Base-by-base conservation (phyloP, 1,139 yeast species). In the Waltiozyma sp. region DNA sequence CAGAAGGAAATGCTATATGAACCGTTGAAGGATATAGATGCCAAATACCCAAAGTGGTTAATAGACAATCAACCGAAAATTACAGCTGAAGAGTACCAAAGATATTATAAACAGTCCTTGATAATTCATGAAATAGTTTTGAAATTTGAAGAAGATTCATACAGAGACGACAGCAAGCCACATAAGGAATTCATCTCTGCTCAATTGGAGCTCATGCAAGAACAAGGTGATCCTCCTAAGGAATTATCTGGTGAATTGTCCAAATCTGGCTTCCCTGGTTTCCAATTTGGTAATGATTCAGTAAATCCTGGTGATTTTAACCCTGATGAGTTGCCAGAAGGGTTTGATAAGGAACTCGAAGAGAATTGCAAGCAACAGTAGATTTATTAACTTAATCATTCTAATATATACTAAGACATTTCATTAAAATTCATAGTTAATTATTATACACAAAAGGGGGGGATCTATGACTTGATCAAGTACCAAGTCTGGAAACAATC, bases 1-100 rank as follows among this genome's bases (percentile, higher is more conserved):
- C 80, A 94, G 8, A 89, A 87, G 59, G 93, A 82, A 45, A 86
- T 89, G 28, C 69, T 91, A 40, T 89, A 86, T 58, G 95, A 84
- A 52, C 96, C 97, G 2, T 74, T 91, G 64, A 83, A 80, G 56
- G 95, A 87, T 48, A 71, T 89, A 61, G 77, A 81, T 49, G 65
- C 69, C 19, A 86, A 85, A 51, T 80, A 77, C 57, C 58, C 59
- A 6, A 41, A 49, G 31, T 65, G 68, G 61, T 52, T 73, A 57
- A 65, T 64, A 39, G 70, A 66, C 43, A 64, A 71, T 50, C 63
- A 64, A 9, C 61, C 58, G n/a, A 64, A 66, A 31, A 61, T 75
- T 33, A 54, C 73, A 6, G 69, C 67, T 37, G 74, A 66, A 14
- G 77, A 80, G 46, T 67, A 71, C 46, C 61, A 57, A 1, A 68